Conservation (phyloP, 768 basidiomycete genomes). For the Astraeus odoratus region DNA sequence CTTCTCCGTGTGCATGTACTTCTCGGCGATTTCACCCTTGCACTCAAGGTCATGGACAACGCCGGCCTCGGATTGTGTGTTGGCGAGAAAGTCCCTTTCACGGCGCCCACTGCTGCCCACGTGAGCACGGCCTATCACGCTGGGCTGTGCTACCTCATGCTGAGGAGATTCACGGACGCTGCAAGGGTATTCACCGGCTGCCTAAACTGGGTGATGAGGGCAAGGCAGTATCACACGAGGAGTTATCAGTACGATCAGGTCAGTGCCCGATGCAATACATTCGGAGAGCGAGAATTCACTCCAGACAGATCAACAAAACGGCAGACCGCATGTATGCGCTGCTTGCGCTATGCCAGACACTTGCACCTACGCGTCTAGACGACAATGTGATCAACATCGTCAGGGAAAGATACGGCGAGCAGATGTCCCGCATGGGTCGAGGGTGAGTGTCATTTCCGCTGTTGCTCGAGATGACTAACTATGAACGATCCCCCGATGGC, state of each 20-base stretch:
- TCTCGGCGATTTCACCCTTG: conserved; percentile 92
- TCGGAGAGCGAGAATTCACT: background rate
- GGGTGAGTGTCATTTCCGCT: conserved; percentile 46
- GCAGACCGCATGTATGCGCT: conserved; percentile 97
- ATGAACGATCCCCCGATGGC: background rate
- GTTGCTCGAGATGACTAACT: background rate
- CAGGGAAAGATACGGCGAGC: conserved; percentile 92
- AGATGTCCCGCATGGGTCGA: conserved; percentile 76
- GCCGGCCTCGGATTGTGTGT: conserved; percentile 90
- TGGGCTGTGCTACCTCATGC: conserved; percentile 94
- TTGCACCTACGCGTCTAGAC: conserved; percentile 88
- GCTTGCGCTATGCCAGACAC: conserved; percentile 87
- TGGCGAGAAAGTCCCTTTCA: conserved; percentile 88
- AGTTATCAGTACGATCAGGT: conserved; percentile 97
- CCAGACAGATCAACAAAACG: conserved; percentile 82
- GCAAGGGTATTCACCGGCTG: conserved; percentile 90
- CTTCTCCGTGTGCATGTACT: conserved; percentile 93
- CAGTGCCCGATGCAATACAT: conserved; percentile 5
- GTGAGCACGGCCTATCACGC: conserved; percentile 94
- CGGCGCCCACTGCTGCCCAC: conserved; percentile 94
- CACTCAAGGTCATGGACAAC: conserved; percentile 90
- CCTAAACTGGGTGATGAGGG: conserved; percentile 91
- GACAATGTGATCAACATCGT: conserved; percentile 92
- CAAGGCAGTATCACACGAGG: conserved; percentile 94
- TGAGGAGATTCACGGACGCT: conserved; percentile 91